phyloP scores from a whole-genome alignment of 495 filamentous ascomycete genomes.

The Podospora didyma region DNA sequence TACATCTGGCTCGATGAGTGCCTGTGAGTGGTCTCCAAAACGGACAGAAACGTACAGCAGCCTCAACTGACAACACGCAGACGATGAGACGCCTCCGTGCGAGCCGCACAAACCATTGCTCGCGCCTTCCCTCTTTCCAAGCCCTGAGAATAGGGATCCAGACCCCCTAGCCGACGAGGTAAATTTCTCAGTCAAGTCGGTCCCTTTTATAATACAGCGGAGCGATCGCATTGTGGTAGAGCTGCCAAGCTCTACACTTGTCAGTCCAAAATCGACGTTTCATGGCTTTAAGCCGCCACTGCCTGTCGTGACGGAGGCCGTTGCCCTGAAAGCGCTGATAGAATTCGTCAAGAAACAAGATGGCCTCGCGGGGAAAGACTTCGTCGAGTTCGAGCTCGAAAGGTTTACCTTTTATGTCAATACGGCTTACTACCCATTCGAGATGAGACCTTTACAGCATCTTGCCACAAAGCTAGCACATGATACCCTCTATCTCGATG shows the following conservation, averaged over 20 bases:
- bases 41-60: too few relatives aligned
- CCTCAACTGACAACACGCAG: too few relatives aligned
- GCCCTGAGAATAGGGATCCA: neutral
- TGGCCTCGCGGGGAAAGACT: constrained; percentile 11
- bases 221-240: constrained; percentile 16
- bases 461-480: constrained; percentile 33
- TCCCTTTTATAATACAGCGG: neutral
- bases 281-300: constrained; percentile 14
- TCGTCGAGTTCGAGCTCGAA: constrained; percentile 45
- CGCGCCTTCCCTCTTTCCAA: neutral
- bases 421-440: constrained; percentile 28
- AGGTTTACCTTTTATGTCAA: constrained; percentile 50
- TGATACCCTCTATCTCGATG: constrained; percentile 52
- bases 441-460: constrained; percentile 51
- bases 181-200: neutral
- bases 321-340: constrained; percentile 25
- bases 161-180: neutral
- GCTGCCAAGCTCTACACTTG: constrained; percentile 19
- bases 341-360: neutral
- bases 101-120: too few relatives aligned
- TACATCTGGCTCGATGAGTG: too few relatives aligned
- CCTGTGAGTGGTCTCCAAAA: too few relatives aligned
- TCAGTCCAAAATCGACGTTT: constrained; percentile 16
- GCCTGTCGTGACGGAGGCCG: constrained; percentile 18
- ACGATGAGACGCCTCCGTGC: too few relatives aligned